Evolutionary conservation across 2,329 filamentous ascomycete species (phyloP).

Genomic region (Pestalotiopsis sp.): DNA sequence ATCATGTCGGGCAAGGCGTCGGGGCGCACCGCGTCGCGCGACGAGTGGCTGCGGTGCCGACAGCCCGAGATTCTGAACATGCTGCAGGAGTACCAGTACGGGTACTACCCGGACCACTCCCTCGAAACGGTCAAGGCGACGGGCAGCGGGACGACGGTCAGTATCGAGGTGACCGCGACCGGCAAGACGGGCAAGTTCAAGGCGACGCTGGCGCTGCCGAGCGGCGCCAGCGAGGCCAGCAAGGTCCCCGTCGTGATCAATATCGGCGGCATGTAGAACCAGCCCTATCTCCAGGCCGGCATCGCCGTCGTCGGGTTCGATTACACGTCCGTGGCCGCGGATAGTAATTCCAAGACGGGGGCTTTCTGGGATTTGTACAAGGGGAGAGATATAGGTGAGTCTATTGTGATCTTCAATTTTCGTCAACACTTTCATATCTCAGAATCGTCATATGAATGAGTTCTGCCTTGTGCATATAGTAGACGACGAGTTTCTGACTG

Average conservation of each 20-base stretch:
- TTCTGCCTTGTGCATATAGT: no score
- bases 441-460: not conserved
- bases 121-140: constrained; percentile 49
- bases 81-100: constrained; percentile 54
- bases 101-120: constrained; percentile 52
- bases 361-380: constrained; percentile 53
- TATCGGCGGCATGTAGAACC: constrained; percentile 51
- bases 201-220: constrained; percentile 44
- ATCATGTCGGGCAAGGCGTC: constrained; percentile 41
- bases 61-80: constrained; percentile 52
- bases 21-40: constrained; percentile 43
- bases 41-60: constrained; percentile 51
- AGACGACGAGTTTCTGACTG: not conserved
- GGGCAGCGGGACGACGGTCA: constrained; percentile 45
- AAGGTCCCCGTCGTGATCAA: constrained; percentile 50
- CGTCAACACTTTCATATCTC: no score
- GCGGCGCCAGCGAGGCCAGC: constrained; percentile 31
- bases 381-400: constrained; percentile 48
- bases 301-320: constrained; percentile 53
- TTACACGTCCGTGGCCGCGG: constrained; percentile 48
- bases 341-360: constrained; percentile 51
- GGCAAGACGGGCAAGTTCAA: constrained; percentile 47
- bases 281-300: constrained; percentile 46
- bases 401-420: not conserved
- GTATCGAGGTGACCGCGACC: constrained; percentile 42